Base-by-base conservation (phyloP, 768 basidiomycete genomes). In the Paxillus rubicundulus region DNA sequence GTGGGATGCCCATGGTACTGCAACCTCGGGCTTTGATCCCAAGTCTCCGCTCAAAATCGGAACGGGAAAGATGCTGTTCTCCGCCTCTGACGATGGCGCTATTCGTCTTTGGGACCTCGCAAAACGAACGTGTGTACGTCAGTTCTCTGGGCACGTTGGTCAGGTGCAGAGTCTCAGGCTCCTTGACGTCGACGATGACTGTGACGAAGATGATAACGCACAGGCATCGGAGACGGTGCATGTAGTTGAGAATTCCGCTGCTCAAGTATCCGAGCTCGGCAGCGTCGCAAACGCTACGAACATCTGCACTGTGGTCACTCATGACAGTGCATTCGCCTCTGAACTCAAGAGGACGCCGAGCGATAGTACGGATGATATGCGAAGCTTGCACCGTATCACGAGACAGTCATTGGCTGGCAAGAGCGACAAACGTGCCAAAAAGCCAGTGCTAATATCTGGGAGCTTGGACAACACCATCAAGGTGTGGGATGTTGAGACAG, bases 401-500 rank as follows among this genome's bases (percentile, higher is more conserved):
- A 53, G 40, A 28, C 44, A 12, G 36, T 24, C 47, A 20, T 42
- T 48, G 17, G 33, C 45, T 17, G 45, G 42, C 24, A 55, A 58
- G 54, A 61, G 71, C 52, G 24, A 52, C 14, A 47, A 40, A 21
- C 44, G 52, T 9, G 36, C 47, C 60, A 82, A 78, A 61, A 84
- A 81, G 55, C 87, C 89, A 8, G 70, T 96, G 18, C 78, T 98
- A 50, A 83, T 97, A 55, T 92, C 93, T 4, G 94, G 92, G 3
- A 87, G 88, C 62, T 75, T 97, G 59, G 95, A 98, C 67, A 97
- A 98, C 65, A 98, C 95, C 28, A 86, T 98, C 73, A 93, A 91
- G 68, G 63, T 95, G 38, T 99, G 97, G 97, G 93, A 98, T 63
- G 82, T 98, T 24, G 92, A 95, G 61, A 82, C 85, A 1, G 92